Percentiles rank a stretch among this genome's conserved stretches.
These are phyloP conservation scores for Apiospora sp. DNA, from an alignment of 2,329 filamentous ascomycete species.

Conservation along the genomic window DNA sequence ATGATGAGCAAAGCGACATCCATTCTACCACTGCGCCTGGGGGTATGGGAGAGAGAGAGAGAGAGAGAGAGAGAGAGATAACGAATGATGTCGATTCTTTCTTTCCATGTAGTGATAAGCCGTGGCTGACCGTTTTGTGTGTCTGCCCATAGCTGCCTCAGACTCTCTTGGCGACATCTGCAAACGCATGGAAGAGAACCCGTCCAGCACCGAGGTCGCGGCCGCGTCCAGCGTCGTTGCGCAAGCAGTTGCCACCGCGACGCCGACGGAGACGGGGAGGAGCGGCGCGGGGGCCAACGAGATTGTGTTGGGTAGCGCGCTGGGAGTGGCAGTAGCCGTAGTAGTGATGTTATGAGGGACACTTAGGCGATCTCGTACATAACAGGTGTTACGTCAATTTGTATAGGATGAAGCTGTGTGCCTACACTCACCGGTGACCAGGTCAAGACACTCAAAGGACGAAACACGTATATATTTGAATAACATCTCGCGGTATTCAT, in stretches of 20 bases:
- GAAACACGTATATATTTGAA: no score
- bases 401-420: no score
- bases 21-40: no score
- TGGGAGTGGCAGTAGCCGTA: background rate
- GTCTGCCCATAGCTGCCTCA: background rate
- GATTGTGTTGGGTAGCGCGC: background rate
- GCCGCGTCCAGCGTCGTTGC: constrained; percentile 5
- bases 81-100: no score
- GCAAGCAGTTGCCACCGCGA: background rate
- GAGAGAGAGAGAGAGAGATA: no score
- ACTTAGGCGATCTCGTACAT: background rate
- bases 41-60: no score
- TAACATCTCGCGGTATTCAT: no score
- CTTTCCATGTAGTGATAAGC: background rate
- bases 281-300: background rate
- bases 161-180: background rate
- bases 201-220: constrained; percentile 1
- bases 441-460: no score
- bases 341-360: background rate
- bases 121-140: background rate
- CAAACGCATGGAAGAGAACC: constrained; percentile 14
- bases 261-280: background rate
- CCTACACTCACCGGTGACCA: no score
- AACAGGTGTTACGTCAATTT: background rate
- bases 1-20: no score